Conservation (phyloP, 2,329 filamentous ascomycete genomes). For the Clarireedia paspali region DNA sequence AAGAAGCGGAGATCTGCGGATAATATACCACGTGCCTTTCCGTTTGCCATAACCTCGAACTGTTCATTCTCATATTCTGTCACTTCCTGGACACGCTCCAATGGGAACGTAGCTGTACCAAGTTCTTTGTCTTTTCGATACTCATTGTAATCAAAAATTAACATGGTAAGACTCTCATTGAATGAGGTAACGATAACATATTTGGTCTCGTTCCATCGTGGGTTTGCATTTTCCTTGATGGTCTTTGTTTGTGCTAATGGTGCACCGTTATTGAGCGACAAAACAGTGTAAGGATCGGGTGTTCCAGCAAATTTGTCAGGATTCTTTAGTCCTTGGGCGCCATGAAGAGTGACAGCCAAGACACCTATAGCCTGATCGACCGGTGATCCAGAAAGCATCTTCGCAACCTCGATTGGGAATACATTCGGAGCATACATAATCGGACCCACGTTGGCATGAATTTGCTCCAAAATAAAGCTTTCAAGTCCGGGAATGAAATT, state of each 20-base stretch:
- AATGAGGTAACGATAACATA: constrained; percentile 92
- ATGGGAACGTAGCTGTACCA: constrained; percentile 73
- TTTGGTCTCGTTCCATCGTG: constrained; percentile 93
- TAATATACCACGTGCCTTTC: constrained; percentile 73
- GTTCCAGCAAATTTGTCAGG: constrained; percentile 88
- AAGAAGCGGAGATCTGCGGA: constrained; percentile 88
- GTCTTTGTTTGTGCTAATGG: constrained; percentile 85
- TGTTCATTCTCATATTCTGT: constrained; percentile 75
- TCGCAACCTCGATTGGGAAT: constrained; percentile 96
- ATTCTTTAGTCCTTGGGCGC: constrained; percentile 89
- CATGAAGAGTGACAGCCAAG: constrained; percentile 82
- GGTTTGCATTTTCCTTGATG: constrained; percentile 74
- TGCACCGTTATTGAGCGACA: constrained; percentile 77
- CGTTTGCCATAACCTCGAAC: constrained; percentile 76
- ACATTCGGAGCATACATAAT: constrained; percentile 99
- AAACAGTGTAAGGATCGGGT: constrained; percentile 78
- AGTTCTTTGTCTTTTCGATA: constrained; percentile 95
- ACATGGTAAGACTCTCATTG: constrained; percentile 77
- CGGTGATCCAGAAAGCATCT: constrained; percentile 90
- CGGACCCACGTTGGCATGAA: constrained; percentile 84
- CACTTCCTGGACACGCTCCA: constrained; percentile 75
- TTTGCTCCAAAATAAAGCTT: constrained; percentile 88
- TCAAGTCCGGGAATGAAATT: constrained; percentile 97
- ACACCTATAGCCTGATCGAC: constrained; percentile 96
- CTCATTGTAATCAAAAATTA: constrained; percentile 89